Evolutionary conservation across 2,329 filamentous ascomycete genomes (phyloP), one percentile per base, ranked within the genome.

Genomic region (Endoconidiophora polonica): DNA sequence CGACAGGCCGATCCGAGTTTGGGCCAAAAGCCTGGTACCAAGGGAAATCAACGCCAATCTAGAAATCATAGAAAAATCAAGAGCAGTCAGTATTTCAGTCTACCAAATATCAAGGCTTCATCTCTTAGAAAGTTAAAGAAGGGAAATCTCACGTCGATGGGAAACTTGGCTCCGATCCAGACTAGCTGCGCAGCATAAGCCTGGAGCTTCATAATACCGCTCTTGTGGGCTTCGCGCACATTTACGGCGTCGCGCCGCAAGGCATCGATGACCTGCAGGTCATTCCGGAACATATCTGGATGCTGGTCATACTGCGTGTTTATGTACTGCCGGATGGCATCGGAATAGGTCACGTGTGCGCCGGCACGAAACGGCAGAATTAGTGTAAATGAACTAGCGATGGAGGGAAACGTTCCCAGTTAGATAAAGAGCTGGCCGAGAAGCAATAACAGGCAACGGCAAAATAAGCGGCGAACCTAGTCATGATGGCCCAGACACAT

Each of bases 271-370:
- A 83, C 76, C 60, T 88, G 79, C 52, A 79, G 77, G 67, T 98
- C 91, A 56, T 85, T 76, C 55, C 79, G 77, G 66, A 98, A 98
- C 82, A 94, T 94, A 65, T 95, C 87, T 33, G 91, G 90, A 62
- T 94, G 90, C 63, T 98, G 91, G 65, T 96, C 90, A 81, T 96
- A 96, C 73, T 96, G 95, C 65, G 79, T 82, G 54, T 87, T 94
- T 60, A 98, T 96, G 69, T 98, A 96, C 62, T 91, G 81, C 56
- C 85, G 86, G 62, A 98, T 87, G 46, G 87, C 83, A 54, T 77
- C 72, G 50, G 85, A 83, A 54, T 96, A 74, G 53, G 82, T 83
- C 39, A 94, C 72, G 52, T 81, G 74, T 56, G 83, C 79, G 47
- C 87, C 90, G 61, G 81, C 84, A 58, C 90, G 86, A 66, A 96